A percentile compares a stretch with the other conserved stretches of the same genome.
Evolutionary conservation across 1,284 basidiomycete species (phyloP).

Genomic region (Bjerkandera adusta): DNA sequence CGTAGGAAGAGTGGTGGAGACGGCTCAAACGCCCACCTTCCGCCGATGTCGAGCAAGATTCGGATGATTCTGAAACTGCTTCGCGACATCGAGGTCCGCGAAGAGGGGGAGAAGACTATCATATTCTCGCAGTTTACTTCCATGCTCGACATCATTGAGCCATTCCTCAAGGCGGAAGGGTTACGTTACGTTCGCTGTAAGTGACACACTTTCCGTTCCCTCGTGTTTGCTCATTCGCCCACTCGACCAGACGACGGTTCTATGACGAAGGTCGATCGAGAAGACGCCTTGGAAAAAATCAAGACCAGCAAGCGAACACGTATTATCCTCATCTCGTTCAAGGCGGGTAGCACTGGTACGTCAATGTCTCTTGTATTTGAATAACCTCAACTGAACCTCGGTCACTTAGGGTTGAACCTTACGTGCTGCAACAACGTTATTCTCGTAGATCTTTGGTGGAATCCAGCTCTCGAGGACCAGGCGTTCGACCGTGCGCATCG

Average conservation of each 20-base stretch:
- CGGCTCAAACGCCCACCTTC: conserved; percentile 33
- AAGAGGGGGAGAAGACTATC: conserved; percentile 84
- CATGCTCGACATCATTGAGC: conserved; percentile 87
- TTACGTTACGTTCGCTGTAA: conserved; percentile 83
- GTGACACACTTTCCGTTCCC: conserved; percentile 31
- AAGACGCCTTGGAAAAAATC: conserved; percentile 74
- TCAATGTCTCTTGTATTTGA: conserved; percentile 10
- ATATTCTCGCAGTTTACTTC: conserved; percentile 88
- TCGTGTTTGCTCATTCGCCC: conserved; percentile 2
- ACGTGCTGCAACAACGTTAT: conserved; percentile 95
- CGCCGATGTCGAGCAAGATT: conserved; percentile 85
- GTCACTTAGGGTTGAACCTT: conserved; percentile 75
- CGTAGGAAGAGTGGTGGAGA: conserved; percentile 27
- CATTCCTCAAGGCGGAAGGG: conserved; percentile 67
- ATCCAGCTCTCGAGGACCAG: conserved; percentile 20
- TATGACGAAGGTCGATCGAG: conserved; percentile 77
- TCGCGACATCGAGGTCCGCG: conserved; percentile 57
- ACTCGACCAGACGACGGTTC: conserved; percentile 74
- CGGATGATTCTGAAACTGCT: conserved; percentile 80
- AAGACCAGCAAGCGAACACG: conserved; percentile 53
- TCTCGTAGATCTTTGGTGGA: conserved; percentile 83
- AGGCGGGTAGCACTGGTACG: conserved; percentile 86
- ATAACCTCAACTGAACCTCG: conserved; percentile 2
- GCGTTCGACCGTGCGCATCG: conserved; percentile 83
- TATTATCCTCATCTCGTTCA: conserved; percentile 95